Base-by-base conservation (phyloP, 2,329 filamentous ascomycete genomes). In the Calonectria pseudoturangicola region DNA sequence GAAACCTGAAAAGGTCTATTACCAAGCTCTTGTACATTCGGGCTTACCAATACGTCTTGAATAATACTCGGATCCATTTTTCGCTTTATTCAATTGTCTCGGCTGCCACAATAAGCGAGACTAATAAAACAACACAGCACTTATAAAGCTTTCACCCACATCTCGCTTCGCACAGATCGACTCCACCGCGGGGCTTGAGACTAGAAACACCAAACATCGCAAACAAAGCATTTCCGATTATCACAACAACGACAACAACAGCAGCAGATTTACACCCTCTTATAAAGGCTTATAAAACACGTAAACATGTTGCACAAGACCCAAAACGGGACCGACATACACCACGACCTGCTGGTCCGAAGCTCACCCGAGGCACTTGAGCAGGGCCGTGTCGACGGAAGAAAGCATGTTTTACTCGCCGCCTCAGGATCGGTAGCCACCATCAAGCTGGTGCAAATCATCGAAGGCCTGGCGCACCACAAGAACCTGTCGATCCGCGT, bases 401-500 rank as follows among this genome's bases (percentile, higher is more conserved):
- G 87, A 72, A 79, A 77, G 15, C 86, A 88, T 67, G 78, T 88
- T 15, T 79, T 88, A 1, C 81, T 88, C 7, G 85, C 86, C 0
- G 85, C 85, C 6, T 82, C 81, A 8, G 86, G 87, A 33, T 88
- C 93, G 0, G 95, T 98, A n/a, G 96, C 96, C 16, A 95, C 94
- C 8, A 98, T 98, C 80, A 98, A 98, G 82, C 86, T 95, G 3
- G 92, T 92, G 2, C 86, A 89, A 47, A 94, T 96, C 76, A 87
- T 93, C 72, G 80, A 85, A 21, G 88, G 91, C 2, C 88, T 96
- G 4, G 87, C 84, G 18, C 77, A 81, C 54, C 88, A 77, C 79
- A 82, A 75, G 81, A 89, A 85, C 60, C 87, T 98, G 70, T 95
- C 94, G 12, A 95, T 98, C 82, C 93, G 95, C n/a, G 86, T 98